A percentile compares a stretch with the other conserved stretches of the same genome.
phyloP scores from a whole-genome alignment of 2,329 filamentous ascomycete genomes.

The Monosporascus cannonballus region DNA sequence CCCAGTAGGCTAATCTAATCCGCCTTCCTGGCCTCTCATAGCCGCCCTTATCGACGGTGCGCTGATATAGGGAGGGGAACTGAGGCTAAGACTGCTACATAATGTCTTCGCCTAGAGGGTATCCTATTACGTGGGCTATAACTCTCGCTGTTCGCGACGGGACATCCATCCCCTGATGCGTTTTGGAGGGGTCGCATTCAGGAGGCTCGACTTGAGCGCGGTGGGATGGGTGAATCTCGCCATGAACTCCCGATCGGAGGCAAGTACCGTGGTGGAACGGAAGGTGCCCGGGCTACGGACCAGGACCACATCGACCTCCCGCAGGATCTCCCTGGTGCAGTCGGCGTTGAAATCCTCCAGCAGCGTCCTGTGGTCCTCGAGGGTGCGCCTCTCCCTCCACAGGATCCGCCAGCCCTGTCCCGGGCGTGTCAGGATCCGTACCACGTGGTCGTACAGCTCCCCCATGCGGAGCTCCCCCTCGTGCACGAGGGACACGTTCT shows the following conservation, averaged over 20 bases:
- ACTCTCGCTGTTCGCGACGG: neutral
- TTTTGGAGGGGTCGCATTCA: neutral
- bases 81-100: neutral
- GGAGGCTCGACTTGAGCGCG: neutral
- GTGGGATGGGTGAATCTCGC: neutral
- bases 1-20: too few relatives aligned
- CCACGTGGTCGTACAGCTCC: slow-evolving; percentile 4
- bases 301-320: slow-evolving; percentile 1
- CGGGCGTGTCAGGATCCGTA: neutral
- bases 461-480: slow-evolving; percentile 1
- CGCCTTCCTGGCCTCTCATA: too few relatives aligned
- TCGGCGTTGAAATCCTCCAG: neutral
- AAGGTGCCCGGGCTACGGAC: neutral
- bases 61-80: too few relatives aligned
- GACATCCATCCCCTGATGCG: neutral
- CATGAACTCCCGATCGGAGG: neutral
- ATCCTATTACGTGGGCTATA: neutral
- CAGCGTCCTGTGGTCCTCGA: neutral
- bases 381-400: neutral
- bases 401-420: neutral
- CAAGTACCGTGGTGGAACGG: neutral
- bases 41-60: too few relatives aligned
- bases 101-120: neutral
- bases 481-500: neutral
- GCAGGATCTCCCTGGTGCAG: neutral